phyloP scores from a whole-genome alignment of 2,329 filamentous ascomycete species.

The Claviceps spartinae region DNA sequence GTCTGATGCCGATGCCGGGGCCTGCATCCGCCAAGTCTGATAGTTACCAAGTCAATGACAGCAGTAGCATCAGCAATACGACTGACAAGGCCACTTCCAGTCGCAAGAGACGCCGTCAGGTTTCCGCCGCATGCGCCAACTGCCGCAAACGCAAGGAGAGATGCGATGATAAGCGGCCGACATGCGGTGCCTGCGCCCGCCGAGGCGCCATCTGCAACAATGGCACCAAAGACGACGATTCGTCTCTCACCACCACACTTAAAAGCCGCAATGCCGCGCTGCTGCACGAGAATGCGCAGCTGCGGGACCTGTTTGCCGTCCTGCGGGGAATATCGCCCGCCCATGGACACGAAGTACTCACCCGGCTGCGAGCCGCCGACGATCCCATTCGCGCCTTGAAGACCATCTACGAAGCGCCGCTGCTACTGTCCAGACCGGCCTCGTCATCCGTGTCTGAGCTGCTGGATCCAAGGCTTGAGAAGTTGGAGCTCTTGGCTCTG shows the following conservation, averaged over 20 bases:
- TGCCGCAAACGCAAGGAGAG: slow-evolving; percentile 6
- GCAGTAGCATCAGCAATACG: neutral
- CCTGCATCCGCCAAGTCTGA: neutral
- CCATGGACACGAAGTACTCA: slow-evolving; percentile 4
- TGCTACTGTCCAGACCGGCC: neutral
- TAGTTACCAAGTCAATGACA: neutral
- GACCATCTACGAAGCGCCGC: neutral
- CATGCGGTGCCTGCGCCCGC: slow-evolving; percentile 4
- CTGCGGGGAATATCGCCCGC: slow-evolving; percentile 3
- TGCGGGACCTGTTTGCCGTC: slow-evolving; percentile 7
- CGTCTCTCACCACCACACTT: neutral
- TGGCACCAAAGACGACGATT: slow-evolving; percentile 1
- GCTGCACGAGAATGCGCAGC: slow-evolving; percentile 8
- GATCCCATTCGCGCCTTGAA: slow-evolving; percentile 4
- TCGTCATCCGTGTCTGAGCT: neutral
- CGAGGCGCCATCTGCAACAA: slow-evolving; percentile 6
- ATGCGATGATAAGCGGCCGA: slow-evolving; percentile 5
- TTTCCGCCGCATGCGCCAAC: slow-evolving; percentile 4
- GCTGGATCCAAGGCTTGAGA: slow-evolving; percentile 1
- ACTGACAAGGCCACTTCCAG: neutral
- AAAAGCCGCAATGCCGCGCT: slow-evolving; percentile 5
- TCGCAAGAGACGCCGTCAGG: slow-evolving; percentile 5
- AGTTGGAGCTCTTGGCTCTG: slow-evolving; percentile 6
- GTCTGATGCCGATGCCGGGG: neutral
- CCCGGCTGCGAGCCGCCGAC: slow-evolving; percentile 4